Percentiles rank a stretch among this genome's conserved stretches.
Conservation (phyloP, 2,329 filamentous ascomycete genomes). For the Neonectria neomacrospora region DNA sequence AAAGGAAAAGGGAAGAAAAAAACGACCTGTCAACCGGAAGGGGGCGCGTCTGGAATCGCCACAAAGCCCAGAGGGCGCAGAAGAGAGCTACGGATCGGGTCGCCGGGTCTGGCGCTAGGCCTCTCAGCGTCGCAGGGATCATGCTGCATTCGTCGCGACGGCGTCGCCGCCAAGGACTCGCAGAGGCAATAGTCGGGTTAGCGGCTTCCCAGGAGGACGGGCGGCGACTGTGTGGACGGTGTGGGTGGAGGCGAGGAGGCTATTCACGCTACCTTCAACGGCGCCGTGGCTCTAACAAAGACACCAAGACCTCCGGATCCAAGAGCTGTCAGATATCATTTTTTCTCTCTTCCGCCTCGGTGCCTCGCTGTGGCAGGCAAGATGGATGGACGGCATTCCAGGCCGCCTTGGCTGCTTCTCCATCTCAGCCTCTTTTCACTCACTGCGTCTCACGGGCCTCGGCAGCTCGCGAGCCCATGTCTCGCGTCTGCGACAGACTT, state of each 20-base stretch:
- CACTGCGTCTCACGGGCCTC: too few relatives aligned
- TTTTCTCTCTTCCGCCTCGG: not conserved
- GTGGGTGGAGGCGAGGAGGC: not conserved
- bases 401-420: not conserved
- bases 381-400: conserved; percentile 12
- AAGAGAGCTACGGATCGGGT: conserved; percentile 29
- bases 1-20: not conserved
- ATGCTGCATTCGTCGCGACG: not conserved
- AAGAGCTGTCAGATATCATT: conserved; percentile 17
- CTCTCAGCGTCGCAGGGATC: not conserved
- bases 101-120: conserved; percentile 29
- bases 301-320: conserved; percentile 2
- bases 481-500: not conserved
- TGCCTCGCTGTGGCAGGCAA: not conserved
- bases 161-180: too few relatives aligned
- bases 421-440: not conserved
- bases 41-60: not conserved
- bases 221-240: too few relatives aligned
- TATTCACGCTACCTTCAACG: not conserved
- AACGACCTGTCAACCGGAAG: not conserved
- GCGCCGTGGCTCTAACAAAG: not conserved
- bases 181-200: not conserved
- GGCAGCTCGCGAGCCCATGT: not conserved
- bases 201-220: not conserved
- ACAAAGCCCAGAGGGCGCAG: too few relatives aligned